A percentile compares a stretch with the other conserved stretches of the same genome.
phyloP scores from a whole-genome alignment of 495 filamentous ascomycete genomes.

The Lichenothelia convexa region DNA sequence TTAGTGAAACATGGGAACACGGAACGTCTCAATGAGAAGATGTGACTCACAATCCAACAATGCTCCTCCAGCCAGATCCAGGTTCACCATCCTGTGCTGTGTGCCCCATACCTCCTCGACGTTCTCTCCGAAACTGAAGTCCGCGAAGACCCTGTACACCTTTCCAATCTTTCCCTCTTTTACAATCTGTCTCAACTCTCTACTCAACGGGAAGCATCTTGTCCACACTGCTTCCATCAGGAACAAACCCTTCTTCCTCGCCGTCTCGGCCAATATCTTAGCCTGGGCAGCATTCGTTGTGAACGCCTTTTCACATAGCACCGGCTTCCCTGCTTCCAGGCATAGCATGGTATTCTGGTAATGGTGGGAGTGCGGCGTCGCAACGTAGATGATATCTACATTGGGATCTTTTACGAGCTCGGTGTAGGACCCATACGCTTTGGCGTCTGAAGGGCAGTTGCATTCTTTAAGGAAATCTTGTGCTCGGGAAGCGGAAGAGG shows the following conservation, averaged over 20 bases:
- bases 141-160: conserved; percentile 59
- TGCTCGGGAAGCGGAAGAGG: conserved; percentile 48
- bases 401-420: conserved; percentile 59
- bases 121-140: conserved; percentile 36
- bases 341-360: conserved; percentile 78
- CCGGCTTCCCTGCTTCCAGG: conserved; percentile 67
- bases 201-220: conserved; percentile 67
- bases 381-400: conserved; percentile 81
- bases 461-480: conserved; percentile 51
- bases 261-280: conserved; percentile 48
- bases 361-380: conserved; percentile 90
- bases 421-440: conserved; percentile 64
- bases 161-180: conserved; percentile 51
- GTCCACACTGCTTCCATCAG: conserved; percentile 46
- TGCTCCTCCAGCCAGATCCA: conserved; percentile 68
- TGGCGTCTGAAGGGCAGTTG: conserved; percentile 42
- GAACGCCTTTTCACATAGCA: conserved; percentile 86
- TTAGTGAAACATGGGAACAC: background rate
- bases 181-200: conserved; percentile 57
- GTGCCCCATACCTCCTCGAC: conserved; percentile 35
- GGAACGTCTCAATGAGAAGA: background rate
- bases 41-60: conserved; percentile 46
- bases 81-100: conserved; percentile 67
- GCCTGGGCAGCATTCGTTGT: conserved; percentile 77
- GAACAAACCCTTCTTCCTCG: conserved; percentile 40